phyloP scores from a whole-genome alignment of 345 rosid genomes.

The Draba incana region DNA sequence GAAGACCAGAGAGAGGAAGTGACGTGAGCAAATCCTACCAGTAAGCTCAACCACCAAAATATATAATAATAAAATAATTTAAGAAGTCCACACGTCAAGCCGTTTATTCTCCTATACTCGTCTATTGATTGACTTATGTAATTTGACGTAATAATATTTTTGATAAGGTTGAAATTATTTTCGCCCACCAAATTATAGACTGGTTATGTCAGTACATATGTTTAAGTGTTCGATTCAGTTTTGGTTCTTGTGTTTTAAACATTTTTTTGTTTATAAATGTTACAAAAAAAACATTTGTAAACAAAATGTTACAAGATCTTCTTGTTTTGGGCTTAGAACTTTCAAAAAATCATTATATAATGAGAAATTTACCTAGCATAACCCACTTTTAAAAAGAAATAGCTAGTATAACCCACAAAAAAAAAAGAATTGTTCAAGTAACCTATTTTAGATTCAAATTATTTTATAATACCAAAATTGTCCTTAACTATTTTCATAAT shows the following conservation, averaged over 20 bases:
- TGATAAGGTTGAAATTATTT: constrained; percentile 14
- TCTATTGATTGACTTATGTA: neutral
- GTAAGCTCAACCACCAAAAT: constrained; percentile 6
- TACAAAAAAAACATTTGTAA: neutral
- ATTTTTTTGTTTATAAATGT: neutral
- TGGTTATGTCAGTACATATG: constrained; percentile 3
- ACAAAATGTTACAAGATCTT: neutral
- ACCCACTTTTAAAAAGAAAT: too few relatives aligned
- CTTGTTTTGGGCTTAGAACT: neutral
- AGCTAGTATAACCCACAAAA: too few relatives aligned
- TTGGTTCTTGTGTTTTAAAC: neutral
- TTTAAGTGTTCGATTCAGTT: neutral
- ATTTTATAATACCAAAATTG: too few relatives aligned
- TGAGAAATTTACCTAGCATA: too few relatives aligned
- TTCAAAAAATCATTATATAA: neutral
- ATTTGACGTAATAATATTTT: constrained; percentile 5
- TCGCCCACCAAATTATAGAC: constrained; percentile 1
- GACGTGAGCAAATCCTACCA: constrained; percentile 41
- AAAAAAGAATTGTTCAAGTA: too few relatives aligned
- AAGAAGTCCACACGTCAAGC: constrained; percentile 26
- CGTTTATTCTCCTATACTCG: constrained; percentile 21
- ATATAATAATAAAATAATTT: constrained; percentile 15
- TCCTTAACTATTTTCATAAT: too few relatives aligned
- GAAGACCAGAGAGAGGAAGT: constrained; percentile 19
- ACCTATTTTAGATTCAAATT: too few relatives aligned